Conservation (phyloP, 1,284 basidiomycete genomes). For the Pseudozyma sp. region DNA sequence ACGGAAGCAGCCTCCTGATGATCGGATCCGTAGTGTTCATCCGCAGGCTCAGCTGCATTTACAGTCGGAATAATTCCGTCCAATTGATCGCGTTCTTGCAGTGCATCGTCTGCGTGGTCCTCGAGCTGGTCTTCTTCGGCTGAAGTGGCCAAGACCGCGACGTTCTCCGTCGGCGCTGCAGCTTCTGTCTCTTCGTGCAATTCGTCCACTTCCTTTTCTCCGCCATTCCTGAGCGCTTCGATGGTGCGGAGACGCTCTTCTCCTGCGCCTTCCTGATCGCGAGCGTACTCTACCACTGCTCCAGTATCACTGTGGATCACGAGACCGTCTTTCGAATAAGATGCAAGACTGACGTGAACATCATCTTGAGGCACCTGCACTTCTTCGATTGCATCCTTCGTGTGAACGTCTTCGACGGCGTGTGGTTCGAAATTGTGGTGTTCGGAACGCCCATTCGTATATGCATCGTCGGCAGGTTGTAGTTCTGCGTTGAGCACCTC, state of each 20-base stretch:
- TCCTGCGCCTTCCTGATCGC: neutral
- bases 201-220: conserved; percentile 20
- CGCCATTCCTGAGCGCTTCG: neutral
- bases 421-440: neutral
- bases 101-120: conserved; percentile 1
- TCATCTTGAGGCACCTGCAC: neutral
- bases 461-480: too few relatives aligned
- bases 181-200: neutral
- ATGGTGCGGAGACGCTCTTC: neutral
- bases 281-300: neutral
- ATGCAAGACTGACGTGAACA: neutral
- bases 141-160: neutral
- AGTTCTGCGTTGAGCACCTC: too few relatives aligned
- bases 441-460: neutral
- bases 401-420: too few relatives aligned
- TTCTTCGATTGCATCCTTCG: too few relatives aligned
- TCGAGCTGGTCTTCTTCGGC: conserved; percentile 18
- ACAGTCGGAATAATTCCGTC: neutral
- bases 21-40: conserved; percentile 14
- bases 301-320: too few relatives aligned
- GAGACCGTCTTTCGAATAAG: too few relatives aligned
- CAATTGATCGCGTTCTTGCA: neutral
- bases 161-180: neutral
- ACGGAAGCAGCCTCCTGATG: conserved; percentile 27
- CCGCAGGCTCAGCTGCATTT: neutral